Percentiles rank a stretch among this genome's conserved stretches.
These are phyloP conservation scores for Scleroderma bovista DNA, from an alignment of 768 basidiomycete species.

Conservation along the genomic window DNA sequence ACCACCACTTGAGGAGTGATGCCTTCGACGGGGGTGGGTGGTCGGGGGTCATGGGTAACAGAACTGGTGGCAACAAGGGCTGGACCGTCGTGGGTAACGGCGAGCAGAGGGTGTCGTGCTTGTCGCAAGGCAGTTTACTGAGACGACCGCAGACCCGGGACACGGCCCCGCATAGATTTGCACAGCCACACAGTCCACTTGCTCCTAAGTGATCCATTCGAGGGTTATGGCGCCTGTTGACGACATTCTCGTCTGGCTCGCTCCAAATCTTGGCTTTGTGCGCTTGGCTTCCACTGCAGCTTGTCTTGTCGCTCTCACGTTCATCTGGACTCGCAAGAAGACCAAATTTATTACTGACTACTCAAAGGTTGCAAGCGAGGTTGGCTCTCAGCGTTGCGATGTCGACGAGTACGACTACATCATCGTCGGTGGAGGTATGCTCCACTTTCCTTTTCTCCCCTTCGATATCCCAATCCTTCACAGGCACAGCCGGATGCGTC, in stretches of 20 bases:
- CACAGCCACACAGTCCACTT: constrained; percentile 1
- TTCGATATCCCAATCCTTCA: background rate
- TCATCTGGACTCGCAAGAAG: constrained; percentile 4
- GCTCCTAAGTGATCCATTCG: too few relatives aligned
- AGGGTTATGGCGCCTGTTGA: too few relatives aligned
- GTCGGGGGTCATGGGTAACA: constrained; percentile 24
- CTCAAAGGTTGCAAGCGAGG: constrained; percentile 6
- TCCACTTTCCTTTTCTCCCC: background rate
- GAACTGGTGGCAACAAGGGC: background rate
- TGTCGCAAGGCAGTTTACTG: background rate
- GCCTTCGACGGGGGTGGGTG: constrained; percentile 43
- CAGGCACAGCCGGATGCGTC: constrained; percentile 42
- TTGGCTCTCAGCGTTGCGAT: background rate
- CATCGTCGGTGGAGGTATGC: constrained; percentile 49
- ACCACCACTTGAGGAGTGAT: constrained; percentile 78
- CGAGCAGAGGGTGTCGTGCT: background rate
- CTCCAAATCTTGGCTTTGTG: background rate
- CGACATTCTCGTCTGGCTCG: background rate
- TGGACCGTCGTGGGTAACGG: background rate
- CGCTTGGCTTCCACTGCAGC: constrained; percentile 1
- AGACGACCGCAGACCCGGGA: background rate
- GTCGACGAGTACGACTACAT: constrained; percentile 43
- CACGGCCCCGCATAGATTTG: background rate
- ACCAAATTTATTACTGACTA: constrained; percentile 10
- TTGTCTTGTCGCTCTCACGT: constrained; percentile 4